Conservation (phyloP, 495 filamentous ascomycete species). For the Penicillium coffeae region DNA sequence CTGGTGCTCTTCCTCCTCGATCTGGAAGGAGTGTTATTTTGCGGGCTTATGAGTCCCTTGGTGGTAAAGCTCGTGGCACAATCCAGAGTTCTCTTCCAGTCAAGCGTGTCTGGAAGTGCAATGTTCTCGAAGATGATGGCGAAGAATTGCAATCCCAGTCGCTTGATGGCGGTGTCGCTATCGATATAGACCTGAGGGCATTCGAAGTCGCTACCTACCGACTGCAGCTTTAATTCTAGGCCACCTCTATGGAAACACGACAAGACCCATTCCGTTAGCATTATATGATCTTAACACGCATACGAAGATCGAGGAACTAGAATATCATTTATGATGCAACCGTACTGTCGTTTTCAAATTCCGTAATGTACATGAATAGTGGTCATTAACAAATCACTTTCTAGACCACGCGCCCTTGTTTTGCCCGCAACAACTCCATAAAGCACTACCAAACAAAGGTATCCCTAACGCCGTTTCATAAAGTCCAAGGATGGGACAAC, state of each 20-base stretch:
- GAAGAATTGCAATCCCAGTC: constrained; percentile 42
- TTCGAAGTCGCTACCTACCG: constrained; percentile 90
- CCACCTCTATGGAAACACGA: too few relatives aligned
- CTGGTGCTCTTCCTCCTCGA: constrained; percentile 62
- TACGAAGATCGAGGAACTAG: background rate
- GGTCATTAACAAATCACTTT: constrained; percentile 3
- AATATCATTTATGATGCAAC: constrained; percentile 1
- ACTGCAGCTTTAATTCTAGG: constrained; percentile 57
- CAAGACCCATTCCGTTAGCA: too few relatives aligned
- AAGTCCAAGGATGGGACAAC: constrained; percentile 13
- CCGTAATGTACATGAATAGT: constrained; percentile 23
- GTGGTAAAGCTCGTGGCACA: constrained; percentile 66
- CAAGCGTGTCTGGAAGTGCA: constrained; percentile 73
- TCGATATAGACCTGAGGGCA: constrained; percentile 66
- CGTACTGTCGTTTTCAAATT: constrained; percentile 8
- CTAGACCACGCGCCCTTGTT: constrained; percentile 4
- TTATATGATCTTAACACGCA: too few relatives aligned
- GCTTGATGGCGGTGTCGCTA: constrained; percentile 41
- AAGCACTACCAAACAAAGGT: too few relatives aligned
- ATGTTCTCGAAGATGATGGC: constrained; percentile 63
- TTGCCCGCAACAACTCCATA: constrained; percentile 9
- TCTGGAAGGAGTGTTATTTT: constrained; percentile 76
- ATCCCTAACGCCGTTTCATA: constrained; percentile 1
- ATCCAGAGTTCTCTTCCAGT: constrained; percentile 65
- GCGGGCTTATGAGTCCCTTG: constrained; percentile 87